Conservation (phyloP, 176 grass and related monocot species). For the Zoysia japonica region DNA sequence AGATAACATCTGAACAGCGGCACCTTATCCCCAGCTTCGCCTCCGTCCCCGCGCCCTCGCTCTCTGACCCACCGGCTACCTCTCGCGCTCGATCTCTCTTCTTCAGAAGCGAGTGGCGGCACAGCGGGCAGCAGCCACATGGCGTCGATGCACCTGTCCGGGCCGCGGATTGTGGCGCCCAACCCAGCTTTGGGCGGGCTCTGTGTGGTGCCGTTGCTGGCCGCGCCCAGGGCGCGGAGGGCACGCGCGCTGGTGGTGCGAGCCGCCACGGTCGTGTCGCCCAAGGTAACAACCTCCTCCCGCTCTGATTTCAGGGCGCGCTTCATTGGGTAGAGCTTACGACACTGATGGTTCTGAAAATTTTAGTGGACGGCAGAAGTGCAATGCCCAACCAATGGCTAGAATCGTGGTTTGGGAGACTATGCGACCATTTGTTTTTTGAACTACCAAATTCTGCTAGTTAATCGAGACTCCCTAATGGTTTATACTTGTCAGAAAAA, state of each 20-base stretch:
- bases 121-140: slow-evolving; percentile 21
- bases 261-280: slow-evolving; percentile 66
- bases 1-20: not conserved
- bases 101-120: not conserved
- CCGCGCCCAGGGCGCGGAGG: slow-evolving; percentile 34
- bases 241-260: slow-evolving; percentile 52
- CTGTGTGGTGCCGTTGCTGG: slow-evolving; percentile 21
- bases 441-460: not conserved
- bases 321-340: not conserved
- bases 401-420: not conserved
- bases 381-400: not conserved
- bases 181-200: slow-evolving; percentile 46
- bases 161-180: slow-evolving; percentile 24
- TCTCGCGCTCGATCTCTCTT: not conserved
- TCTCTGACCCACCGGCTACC: not conserved
- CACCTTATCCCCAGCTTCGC: slow-evolving; percentile 33
- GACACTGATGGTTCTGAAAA: not conserved
- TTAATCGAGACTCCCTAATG: not conserved
- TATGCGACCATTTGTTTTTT: not conserved
- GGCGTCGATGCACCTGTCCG: slow-evolving; percentile 56
- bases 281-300: slow-evolving; percentile 51
- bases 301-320: not conserved
- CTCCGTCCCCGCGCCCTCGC: not conserved
- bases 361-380: not conserved
- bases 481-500: not conserved